Base-by-base conservation (phyloP, 495 filamentous ascomycete species). In the Podospora tetraspora region DNA sequence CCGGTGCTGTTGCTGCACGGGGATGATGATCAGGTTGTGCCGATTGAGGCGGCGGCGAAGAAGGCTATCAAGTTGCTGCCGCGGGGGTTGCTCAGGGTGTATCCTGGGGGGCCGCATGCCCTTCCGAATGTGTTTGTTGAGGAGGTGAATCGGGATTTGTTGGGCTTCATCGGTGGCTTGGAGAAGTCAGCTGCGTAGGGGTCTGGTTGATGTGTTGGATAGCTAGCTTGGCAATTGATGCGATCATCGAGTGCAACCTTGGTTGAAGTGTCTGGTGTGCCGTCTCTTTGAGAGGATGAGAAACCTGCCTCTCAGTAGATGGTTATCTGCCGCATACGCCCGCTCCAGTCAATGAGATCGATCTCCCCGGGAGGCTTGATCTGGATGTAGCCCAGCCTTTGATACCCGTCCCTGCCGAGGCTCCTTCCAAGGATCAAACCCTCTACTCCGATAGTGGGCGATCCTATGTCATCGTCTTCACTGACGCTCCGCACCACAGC, bases 1-100 rank as follows among this genome's bases (percentile, higher is more conserved):
- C 80, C 79, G 1, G 75, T 64, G 12, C 74, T 62, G 61, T 64
- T 82, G 32, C 67, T 82, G 0, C 79, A 82, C 72, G 78, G 80
- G 0, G 75, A 79, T 56, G 75, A 78, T 63, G 79, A 81, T 61
- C 79, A 82, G 66, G 73, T 66, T 0, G 65, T 66, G 12, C 65
- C 65, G 30, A 29, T 66, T 3, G 32, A 66, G 30, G 43, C 70
- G 3, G 32, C 75, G 52, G 79, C 75, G 22, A 22, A 62, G 5
- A 76, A 75, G 67, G 73, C 71, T 2, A 68, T 76, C 29, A 78
- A 79, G 65, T 73, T 82, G 37, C 63, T 81, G 64, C 73, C 77
- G 37, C 66, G 80, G 58, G 78, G 77, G 1, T 77, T 67, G 34
- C 69, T 82, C 10, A 80, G 80, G 75, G 69, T 80, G 21, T 82